phyloP scores from a whole-genome alignment of 139 green algal genomes.

The Chlamydomonas sp. region DNA sequence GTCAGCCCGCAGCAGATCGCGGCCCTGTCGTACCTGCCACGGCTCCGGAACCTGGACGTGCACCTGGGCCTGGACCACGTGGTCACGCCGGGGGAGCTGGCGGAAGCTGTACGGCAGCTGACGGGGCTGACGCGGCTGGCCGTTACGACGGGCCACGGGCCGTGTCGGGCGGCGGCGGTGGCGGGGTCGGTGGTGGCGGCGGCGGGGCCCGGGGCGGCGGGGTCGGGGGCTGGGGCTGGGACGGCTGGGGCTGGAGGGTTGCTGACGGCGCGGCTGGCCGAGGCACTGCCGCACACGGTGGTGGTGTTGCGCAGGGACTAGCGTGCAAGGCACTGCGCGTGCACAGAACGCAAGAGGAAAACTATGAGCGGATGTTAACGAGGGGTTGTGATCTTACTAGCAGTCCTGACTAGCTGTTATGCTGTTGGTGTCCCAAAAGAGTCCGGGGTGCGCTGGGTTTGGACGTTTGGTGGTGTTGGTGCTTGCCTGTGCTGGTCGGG shows the following conservation, averaged over 20 bases:
- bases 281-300: not conserved
- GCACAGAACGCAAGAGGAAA: not conserved
- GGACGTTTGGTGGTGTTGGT: too few species aligned
- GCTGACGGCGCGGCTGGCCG: not conserved
- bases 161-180: not conserved
- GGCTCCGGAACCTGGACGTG: not conserved
- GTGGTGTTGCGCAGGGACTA: not conserved
- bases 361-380: too few species aligned
- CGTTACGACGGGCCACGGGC: constrained; percentile 2
- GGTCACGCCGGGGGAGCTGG: not conserved
- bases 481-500: too few species aligned
- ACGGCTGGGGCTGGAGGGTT: not conserved
- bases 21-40: not conserved
- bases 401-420: too few species aligned
- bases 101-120: not conserved
- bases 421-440: too few species aligned
- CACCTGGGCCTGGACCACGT: not conserved
- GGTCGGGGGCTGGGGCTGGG: too few species aligned
- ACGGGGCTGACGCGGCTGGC: not conserved
- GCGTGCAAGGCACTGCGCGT: not conserved
- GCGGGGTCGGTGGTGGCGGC: not conserved
- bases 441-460: too few species aligned
- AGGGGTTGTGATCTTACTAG: too few species aligned
- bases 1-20: not conserved
- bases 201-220: not conserved